These are phyloP conservation scores for Murraya paniculata DNA, from an alignment of 345 rosid genomes.

Conservation along the genomic window DNA sequence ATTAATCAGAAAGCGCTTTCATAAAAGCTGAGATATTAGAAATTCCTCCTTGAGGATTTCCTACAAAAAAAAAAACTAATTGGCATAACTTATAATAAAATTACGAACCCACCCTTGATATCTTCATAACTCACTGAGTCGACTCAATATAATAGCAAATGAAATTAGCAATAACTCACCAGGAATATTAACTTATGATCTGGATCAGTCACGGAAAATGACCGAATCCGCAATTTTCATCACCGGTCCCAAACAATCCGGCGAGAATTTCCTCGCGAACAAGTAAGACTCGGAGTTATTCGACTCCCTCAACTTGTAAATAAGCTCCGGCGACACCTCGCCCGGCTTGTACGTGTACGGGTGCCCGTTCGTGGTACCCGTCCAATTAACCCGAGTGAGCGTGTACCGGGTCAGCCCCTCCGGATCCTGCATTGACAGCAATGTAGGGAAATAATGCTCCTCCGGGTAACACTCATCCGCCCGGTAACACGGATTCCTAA, in stretches of 20 bases:
- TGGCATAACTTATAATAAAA: too few species aligned
- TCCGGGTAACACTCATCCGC: slow-evolving; percentile 86
- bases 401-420: slow-evolving; percentile 66
- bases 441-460: slow-evolving; percentile 94
- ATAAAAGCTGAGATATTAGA: neutral
- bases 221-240: slow-evolving; percentile 68
- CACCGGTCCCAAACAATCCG: slow-evolving; percentile 78
- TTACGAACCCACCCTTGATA: too few species aligned
- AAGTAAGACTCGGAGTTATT: slow-evolving; percentile 71
- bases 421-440: slow-evolving; percentile 80
- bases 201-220: slow-evolving; percentile 70
- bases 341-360: slow-evolving; percentile 62
- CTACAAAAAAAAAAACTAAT: neutral
- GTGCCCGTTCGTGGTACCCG: slow-evolving; percentile 79
- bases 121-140: neutral
- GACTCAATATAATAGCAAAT: neutral
- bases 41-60: neutral
- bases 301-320: slow-evolving; percentile 54
- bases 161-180: slow-evolving; percentile 32
- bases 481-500: slow-evolving; percentile 69
- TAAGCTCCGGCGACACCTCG: slow-evolving; percentile 60
- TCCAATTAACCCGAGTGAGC: slow-evolving; percentile 86
- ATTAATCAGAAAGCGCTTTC: neutral
- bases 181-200: slow-evolving; percentile 6
- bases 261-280: slow-evolving; percentile 89